A percentile compares a stretch with the other conserved stretches of the same genome.
phyloP scores from a whole-genome alignment of 2,329 filamentous ascomycete species.

The Pyrenochaeta sp. region DNA sequence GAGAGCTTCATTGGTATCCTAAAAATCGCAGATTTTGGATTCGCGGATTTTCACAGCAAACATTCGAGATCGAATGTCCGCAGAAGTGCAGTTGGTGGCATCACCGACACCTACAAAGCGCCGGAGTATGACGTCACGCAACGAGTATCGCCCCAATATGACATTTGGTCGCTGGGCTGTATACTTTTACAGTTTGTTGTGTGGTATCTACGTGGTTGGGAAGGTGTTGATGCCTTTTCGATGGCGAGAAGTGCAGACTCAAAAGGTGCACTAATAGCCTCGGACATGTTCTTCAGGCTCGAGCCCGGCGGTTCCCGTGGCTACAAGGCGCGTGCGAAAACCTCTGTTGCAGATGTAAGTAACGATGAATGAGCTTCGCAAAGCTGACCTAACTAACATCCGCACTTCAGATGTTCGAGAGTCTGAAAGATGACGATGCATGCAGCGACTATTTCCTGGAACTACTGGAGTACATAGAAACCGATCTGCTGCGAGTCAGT shows the following conservation, averaged over 20 bases:
- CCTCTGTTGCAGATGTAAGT: not conserved
- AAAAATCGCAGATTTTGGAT: conserved; percentile 43
- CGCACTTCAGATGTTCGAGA: too few relatives aligned
- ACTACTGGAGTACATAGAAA: not conserved
- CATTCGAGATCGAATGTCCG: conserved; percentile 33
- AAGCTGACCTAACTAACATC: not conserved
- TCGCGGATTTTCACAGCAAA: conserved; percentile 43
- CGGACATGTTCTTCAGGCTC: not conserved
- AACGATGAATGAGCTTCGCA: not conserved
- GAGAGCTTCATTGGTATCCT: conserved; percentile 15
- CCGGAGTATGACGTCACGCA: conserved; percentile 47
- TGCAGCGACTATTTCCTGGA: not conserved
- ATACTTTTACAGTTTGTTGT: conserved; percentile 35
- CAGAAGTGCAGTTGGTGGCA: conserved; percentile 4
- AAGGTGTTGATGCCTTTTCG: conserved; percentile 10
- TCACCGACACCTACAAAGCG: conserved; percentile 47
- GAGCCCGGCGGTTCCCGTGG: too few relatives aligned
- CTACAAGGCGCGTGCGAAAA: too few relatives aligned
- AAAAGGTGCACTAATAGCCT: not conserved
- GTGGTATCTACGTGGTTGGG: conserved; percentile 27
- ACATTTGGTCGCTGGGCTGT: conserved; percentile 44
- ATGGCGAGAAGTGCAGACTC: too few relatives aligned
- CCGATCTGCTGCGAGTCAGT: not conserved
- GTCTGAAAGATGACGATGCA: not conserved
- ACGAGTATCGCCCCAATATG: conserved; percentile 47